A percentile compares a stretch with the other conserved stretches of the same genome.
Evolutionary conservation across 805 yeast species (phyloP).

Genomic region (Scheffersomyces lignosus): DNA sequence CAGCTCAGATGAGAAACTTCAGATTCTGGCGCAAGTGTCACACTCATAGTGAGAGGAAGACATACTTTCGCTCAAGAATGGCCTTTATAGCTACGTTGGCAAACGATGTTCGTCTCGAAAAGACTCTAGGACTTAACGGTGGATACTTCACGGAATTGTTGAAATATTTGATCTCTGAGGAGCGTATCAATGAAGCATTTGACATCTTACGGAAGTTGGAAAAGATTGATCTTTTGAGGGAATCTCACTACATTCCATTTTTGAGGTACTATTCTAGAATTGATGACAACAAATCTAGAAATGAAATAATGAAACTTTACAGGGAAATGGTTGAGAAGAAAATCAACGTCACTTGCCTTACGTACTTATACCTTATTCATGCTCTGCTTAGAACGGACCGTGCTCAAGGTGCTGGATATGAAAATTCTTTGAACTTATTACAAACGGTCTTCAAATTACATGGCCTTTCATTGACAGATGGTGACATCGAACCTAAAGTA

Average conservation of each 20-base stretch:
- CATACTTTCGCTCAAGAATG: constrained; percentile 8
- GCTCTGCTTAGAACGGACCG: constrained; percentile 27
- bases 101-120: background rate
- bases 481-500: constrained; percentile 3
- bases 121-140: constrained; percentile 3
- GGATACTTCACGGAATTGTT: constrained; percentile 27
- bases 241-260: constrained; percentile 31
- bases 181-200: constrained; percentile 19
- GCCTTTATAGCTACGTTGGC: constrained; percentile 11
- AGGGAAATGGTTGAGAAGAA: constrained; percentile 31
- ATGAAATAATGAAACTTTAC: constrained; percentile 29
- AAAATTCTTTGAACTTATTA: constrained; percentile 30
- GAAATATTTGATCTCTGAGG: constrained; percentile 17
- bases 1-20: constrained; percentile 30
- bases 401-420: constrained; percentile 19
- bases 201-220: constrained; percentile 17
- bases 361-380: constrained; percentile 31
- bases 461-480: constrained; percentile 18
- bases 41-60: constrained; percentile 8
- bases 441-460: constrained; percentile 32
- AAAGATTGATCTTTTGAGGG: constrained; percentile 16
- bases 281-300: constrained; percentile 17
- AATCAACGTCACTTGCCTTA: constrained; percentile 23
- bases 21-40: constrained; percentile 25
- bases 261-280: constrained; percentile 19